phyloP scores from a whole-genome alignment of 148 eudicot species.

The Dysphania ambrosioides region DNA sequence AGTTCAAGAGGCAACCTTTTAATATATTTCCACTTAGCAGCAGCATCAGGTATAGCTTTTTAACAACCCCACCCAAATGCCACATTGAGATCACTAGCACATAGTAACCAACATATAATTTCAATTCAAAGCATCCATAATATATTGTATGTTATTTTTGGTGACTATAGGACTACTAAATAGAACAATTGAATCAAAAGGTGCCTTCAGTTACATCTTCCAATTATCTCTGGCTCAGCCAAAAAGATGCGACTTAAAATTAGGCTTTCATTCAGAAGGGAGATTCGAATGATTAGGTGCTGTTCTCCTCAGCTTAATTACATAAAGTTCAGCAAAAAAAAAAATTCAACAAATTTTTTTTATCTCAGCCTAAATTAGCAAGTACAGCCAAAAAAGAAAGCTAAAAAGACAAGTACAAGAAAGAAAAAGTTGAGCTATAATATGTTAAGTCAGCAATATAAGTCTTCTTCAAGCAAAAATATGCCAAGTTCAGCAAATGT shows the following conservation, averaged over 20 bases:
- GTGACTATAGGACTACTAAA: background rate
- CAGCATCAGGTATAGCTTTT: background rate
- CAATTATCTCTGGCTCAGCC: background rate
- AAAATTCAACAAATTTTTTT: no score
- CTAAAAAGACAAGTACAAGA: no score
- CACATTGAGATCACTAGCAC: background rate
- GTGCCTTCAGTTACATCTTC: background rate
- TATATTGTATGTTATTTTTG: background rate
- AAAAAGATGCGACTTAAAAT: background rate
- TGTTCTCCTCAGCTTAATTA: no score
- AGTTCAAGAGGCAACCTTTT: constrained; percentile 1
- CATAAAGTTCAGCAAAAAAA: no score
- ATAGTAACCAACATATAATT: background rate
- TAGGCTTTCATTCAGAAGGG: background rate
- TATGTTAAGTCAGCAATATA: no score
- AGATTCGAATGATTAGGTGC: background rate
- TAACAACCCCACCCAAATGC: background rate
- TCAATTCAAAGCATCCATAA: background rate
- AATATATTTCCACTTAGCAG: background rate
- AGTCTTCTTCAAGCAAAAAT: no score
- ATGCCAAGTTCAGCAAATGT: no score
- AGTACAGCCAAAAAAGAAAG: no score
- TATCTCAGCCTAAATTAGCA: no score
- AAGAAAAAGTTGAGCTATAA: no score
- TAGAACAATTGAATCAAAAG: background rate